These are phyloP conservation scores for Leccinellum rugosiceps DNA, from an alignment of 768 basidiomycete genomes.

Conservation along the genomic window DNA sequence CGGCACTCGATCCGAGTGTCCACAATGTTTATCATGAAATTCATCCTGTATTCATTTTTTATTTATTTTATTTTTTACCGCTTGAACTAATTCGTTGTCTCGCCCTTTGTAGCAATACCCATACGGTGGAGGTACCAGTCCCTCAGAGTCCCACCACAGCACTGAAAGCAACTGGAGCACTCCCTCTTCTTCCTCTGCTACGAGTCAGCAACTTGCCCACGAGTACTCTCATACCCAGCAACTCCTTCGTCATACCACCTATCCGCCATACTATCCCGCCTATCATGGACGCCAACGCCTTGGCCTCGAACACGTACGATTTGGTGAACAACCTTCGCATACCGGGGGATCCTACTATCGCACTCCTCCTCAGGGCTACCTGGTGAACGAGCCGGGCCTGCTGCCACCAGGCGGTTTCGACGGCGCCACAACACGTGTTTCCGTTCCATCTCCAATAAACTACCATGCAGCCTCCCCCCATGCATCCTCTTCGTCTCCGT, in stretches of 20 bases:
- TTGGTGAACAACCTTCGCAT: slow-evolving; percentile 13
- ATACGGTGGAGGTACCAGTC: slow-evolving; percentile 21
- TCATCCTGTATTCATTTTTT: slow-evolving; percentile 12
- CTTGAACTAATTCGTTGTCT: neutral
- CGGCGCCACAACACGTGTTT: neutral
- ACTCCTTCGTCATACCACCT: neutral
- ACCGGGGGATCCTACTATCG: slow-evolving; percentile 17
- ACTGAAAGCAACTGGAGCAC: slow-evolving; percentile 27
- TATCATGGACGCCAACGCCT: slow-evolving; percentile 21
- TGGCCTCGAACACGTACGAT: slow-evolving; percentile 21
- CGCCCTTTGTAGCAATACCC: slow-evolving; percentile 13
- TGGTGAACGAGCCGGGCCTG: neutral
- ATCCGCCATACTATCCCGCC: slow-evolving; percentile 21
- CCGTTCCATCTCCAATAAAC: slow-evolving; percentile 4
- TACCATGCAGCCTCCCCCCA: slow-evolving; percentile 8
- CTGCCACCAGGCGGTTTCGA: slow-evolving; percentile 18
- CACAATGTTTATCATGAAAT: slow-evolving; percentile 11
- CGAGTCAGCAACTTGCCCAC: slow-evolving; percentile 14
- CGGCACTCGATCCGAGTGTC: slow-evolving; percentile 13
- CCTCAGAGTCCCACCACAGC: slow-evolving; percentile 24
- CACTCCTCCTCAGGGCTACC: slow-evolving; percentile 9
- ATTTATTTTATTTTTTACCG: neutral
- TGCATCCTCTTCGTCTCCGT: slow-evolving; percentile 14
- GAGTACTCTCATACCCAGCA: slow-evolving; percentile 9
- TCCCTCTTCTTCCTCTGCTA: slow-evolving; percentile 22